A percentile compares a stretch with the other conserved stretches of the same genome.
phyloP scores from a whole-genome alignment of 2,329 filamentous ascomycete genomes.

The Westerdykella ornata region DNA sequence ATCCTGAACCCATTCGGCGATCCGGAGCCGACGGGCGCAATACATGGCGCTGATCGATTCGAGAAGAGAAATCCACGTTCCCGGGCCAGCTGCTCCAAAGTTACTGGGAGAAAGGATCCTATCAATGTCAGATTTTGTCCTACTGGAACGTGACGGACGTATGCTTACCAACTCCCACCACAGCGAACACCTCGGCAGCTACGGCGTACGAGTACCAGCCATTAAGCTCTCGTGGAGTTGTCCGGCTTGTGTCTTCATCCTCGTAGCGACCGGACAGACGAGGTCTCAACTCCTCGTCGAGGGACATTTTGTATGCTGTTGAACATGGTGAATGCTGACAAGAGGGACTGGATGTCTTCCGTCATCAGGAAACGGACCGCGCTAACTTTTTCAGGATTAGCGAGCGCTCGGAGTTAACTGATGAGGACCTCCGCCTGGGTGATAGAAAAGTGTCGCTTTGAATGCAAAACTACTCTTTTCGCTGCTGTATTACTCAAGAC shows the following conservation, averaged over 20 bases:
- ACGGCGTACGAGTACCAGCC: constrained; percentile 91
- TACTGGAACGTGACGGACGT: not conserved
- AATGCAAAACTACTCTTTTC: too few species aligned
- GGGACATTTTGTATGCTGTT: constrained; percentile 8
- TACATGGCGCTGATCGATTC: constrained; percentile 67
- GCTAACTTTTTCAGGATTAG: too few species aligned
- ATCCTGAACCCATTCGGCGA: constrained; percentile 11
- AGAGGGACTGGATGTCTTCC: too few species aligned
- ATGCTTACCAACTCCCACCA: constrained; percentile 69
- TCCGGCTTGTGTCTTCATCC: constrained; percentile 55
- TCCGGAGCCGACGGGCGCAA: constrained; percentile 50
- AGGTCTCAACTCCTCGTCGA: constrained; percentile 12
- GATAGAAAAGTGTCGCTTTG: too few species aligned
- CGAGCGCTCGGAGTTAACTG: too few species aligned
- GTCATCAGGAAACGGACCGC: too few species aligned
- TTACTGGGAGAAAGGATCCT: constrained; percentile 90
- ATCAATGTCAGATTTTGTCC: not conserved
- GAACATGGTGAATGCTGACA: too few species aligned
- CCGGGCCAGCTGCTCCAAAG: constrained; percentile 80
- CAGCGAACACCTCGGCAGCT: constrained; percentile 86
- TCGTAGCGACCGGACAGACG: constrained; percentile 15
- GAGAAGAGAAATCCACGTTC: constrained; percentile 80
- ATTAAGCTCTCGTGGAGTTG: constrained; percentile 69
- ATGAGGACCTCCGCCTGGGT: too few species aligned
- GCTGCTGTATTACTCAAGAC: too few species aligned